Percentiles rank a stretch among this genome's conserved stretches.
Evolutionary conservation across 179 eudicot genomes (phyloP).

Genomic region (Gypsophila paniculata): DNA sequence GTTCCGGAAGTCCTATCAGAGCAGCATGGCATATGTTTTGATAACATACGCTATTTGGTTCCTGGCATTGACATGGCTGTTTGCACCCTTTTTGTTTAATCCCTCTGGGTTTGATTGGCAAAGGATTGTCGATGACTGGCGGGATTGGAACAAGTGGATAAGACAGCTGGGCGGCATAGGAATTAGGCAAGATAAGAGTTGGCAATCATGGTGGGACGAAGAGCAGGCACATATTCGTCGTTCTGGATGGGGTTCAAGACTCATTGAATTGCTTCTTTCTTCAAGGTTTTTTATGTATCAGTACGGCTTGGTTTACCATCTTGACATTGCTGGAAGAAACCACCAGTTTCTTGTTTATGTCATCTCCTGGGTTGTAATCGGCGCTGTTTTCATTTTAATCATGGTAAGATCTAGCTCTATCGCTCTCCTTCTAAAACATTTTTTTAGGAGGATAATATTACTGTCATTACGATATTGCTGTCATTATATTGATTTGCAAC

Average conservation of each 20-base stretch:
- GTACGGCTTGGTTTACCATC: conserved; percentile 94
- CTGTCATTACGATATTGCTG: background rate
- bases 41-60: conserved; percentile 87
- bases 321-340: conserved; percentile 71
- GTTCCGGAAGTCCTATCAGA: conserved; percentile 65
- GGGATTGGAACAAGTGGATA: conserved; percentile 93
- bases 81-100: conserved; percentile 92
- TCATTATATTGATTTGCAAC: conserved; percentile 3
- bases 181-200: conserved; percentile 83
- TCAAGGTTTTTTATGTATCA: conserved; percentile 84
- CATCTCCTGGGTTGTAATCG: conserved; percentile 87
- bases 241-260: conserved; percentile 53
- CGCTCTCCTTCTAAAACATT: no score
- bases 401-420: conserved; percentile 47
- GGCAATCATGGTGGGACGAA: conserved; percentile 99
- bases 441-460: no score
- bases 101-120: conserved; percentile 95
- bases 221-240: conserved; percentile 72
- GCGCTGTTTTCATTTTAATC: conserved; percentile 59
- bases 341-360: conserved; percentile 70
- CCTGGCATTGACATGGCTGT: conserved; percentile 82
- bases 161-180: conserved; percentile 89
- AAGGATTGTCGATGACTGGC: conserved; percentile 88
- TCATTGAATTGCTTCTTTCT: conserved; percentile 65
- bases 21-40: conserved; percentile 59